phyloP scores from a whole-genome alignment of 2,329 filamentous ascomycete genomes.

The Cryphonectria nitschkei region DNA sequence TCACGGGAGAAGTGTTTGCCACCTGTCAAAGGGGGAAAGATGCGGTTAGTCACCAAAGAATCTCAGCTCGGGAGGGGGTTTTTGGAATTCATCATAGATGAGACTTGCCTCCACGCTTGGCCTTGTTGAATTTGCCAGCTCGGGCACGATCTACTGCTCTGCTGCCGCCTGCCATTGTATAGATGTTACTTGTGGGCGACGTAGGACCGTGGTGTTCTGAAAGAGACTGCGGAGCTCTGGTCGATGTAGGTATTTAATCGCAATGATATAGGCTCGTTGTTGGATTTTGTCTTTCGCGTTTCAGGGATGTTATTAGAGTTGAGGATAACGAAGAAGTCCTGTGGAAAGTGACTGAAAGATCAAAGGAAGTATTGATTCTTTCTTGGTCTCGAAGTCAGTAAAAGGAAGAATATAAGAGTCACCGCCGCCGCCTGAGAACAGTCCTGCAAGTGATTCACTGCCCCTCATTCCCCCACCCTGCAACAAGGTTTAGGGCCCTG shows the following conservation, averaged over 20 bases:
- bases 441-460: slow-evolving; percentile 5
- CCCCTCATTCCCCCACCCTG: slow-evolving; percentile 3
- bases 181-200: neutral
- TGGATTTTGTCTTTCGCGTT: neutral
- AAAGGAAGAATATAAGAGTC: slow-evolving; percentile 19
- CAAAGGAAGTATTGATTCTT: neutral
- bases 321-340: neutral
- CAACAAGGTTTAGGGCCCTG: slow-evolving; percentile 19
- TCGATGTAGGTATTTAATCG: too few species aligned
- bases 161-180: slow-evolving; percentile 51
- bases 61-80: too few species aligned
- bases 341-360: neutral
- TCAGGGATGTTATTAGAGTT: neutral
- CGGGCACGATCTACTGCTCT: slow-evolving; percentile 69
- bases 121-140: slow-evolving; percentile 94
- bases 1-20: slow-evolving; percentile 96
- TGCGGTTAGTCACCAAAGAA: slow-evolving; percentile 27
- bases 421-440: neutral
- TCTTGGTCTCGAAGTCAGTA: neutral
- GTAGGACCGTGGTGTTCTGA: neutral
- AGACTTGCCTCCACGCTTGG: slow-evolving; percentile 79
- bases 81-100: neutral
- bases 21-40: slow-evolving; percentile 54
- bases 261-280: neutral
- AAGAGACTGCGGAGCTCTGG: neutral